Evolutionary conservation across 306 rosid species (phyloP).

Genomic region (Glycine latifolia): DNA sequence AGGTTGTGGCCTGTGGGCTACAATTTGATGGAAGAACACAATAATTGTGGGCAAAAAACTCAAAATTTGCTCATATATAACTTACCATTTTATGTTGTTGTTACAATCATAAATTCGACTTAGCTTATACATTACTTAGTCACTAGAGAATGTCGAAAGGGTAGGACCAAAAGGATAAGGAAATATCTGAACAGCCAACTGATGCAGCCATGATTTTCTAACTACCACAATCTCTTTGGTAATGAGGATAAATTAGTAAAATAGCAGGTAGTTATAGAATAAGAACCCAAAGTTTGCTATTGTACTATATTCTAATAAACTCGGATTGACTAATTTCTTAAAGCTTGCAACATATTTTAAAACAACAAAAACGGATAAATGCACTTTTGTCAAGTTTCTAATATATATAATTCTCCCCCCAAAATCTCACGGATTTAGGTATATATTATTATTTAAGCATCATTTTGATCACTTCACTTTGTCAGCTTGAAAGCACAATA

Average conservation of each 20-base stretch:
- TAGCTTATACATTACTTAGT: conserved; percentile 5
- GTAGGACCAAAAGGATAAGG: conserved; percentile 23
- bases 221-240: neutral
- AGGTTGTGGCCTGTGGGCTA: neutral
- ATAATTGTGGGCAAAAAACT: neutral
- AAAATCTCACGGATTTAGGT: conserved; percentile 5
- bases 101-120: conserved; percentile 18
- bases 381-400: conserved; percentile 7
- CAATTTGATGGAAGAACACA: conserved; percentile 6
- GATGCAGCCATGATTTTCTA: conserved; percentile 36
- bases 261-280: neutral
- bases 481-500: conserved; percentile 26
- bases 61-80: neutral
- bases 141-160: conserved; percentile 25
- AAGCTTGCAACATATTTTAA: neutral
- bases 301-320: conserved; percentile 2
- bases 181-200: conserved; percentile 38
- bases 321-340: neutral
- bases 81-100: conserved; percentile 13
- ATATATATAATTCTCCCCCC: neutral
- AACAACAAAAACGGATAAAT: conserved; percentile 4
- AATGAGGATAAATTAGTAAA: conserved; percentile 24
- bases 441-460: conserved; percentile 38
- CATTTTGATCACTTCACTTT: neutral
- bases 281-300: neutral